These are phyloP conservation scores for Phytophthora pluvialis DNA, from an alignment of 352 stramenopile species.

Conservation along the genomic window DNA sequence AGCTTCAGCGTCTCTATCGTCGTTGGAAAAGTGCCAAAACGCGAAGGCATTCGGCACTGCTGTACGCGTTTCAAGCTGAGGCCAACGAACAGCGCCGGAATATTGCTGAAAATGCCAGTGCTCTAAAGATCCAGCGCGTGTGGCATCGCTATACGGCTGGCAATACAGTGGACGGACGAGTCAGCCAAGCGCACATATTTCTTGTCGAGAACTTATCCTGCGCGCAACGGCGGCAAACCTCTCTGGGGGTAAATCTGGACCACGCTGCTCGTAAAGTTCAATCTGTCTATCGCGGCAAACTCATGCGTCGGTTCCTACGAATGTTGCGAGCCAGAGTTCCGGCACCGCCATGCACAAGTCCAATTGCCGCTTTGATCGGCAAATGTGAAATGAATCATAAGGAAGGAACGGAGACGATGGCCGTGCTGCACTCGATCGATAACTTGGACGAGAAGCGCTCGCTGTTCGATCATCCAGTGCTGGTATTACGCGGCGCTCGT, in stretches of 20 bases:
- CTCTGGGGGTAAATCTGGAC: slow-evolving; percentile 26
- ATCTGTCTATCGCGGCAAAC: slow-evolving; percentile 54
- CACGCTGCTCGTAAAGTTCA: slow-evolving; percentile 61
- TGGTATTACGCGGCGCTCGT: slow-evolving; percentile 36
- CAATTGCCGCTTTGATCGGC: slow-evolving; percentile 40
- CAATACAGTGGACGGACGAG: slow-evolving; percentile 4
- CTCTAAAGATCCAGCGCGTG: slow-evolving; percentile 45
- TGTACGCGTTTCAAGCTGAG: slow-evolving; percentile 17
- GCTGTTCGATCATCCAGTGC: slow-evolving; percentile 54
- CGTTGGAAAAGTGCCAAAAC: slow-evolving; percentile 26
- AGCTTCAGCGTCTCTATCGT: slow-evolving; percentile 53
- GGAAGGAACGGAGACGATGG: slow-evolving; percentile 38
- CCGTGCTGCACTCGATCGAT: slow-evolving; percentile 27
- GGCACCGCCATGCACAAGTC: slow-evolving; percentile 29
- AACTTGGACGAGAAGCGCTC: slow-evolving; percentile 49
- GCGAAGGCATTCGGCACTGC: slow-evolving; percentile 9
- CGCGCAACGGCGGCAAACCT: slow-evolving; percentile 39
- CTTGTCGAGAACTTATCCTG: slow-evolving; percentile 49
- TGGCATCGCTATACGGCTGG: slow-evolving; percentile 45
- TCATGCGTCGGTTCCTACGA: slow-evolving; percentile 47
- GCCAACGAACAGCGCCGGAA: slow-evolving; percentile 13
- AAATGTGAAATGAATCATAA: slow-evolving; percentile 31
- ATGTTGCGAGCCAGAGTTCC: slow-evolving; percentile 36
- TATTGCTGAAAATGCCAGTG: slow-evolving; percentile 15
- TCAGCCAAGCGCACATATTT: slow-evolving; percentile 41